These are phyloP conservation scores for Neurospora sp. DNA, from an alignment of 495 filamentous ascomycete species.

Conservation along the genomic window DNA sequence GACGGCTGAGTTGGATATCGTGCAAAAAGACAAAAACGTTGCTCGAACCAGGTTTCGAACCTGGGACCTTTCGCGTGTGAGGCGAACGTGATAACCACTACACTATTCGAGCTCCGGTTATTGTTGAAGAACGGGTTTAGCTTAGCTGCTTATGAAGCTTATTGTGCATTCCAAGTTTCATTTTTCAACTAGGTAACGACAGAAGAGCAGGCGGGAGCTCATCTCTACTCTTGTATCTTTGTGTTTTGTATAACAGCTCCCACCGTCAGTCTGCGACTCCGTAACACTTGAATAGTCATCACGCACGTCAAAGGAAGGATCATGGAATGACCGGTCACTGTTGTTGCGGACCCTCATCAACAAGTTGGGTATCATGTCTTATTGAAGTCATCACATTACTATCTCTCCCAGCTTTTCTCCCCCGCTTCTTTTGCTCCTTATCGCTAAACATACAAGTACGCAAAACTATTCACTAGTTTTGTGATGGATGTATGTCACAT, in stretches of 20 bases:
- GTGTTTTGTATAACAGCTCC: no score
- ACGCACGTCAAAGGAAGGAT: not conserved
- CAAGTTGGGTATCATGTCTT: not conserved
- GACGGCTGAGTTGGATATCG: not conserved
- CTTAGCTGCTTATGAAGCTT: not conserved
- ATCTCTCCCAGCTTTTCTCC: not conserved
- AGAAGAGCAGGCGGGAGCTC: no score
- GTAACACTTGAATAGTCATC: not conserved
- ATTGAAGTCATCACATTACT: not conserved
- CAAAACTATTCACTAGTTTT: not conserved
- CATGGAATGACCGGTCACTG: not conserved
- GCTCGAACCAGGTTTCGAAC: constrained; percentile 1
- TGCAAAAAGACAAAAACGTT: not conserved
- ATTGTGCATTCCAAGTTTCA: not conserved
- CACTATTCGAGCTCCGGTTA: not conserved
- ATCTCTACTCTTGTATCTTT: no score
- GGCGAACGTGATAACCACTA: constrained; percentile 1
- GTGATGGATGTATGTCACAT: not conserved
- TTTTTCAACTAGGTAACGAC: not conserved
- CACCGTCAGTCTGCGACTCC: no score
- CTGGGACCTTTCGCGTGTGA: not conserved
- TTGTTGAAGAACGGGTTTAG: not conserved
- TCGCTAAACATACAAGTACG: not conserved
- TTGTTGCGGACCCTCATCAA: not conserved
- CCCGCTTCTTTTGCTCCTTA: not conserved